Conservation (phyloP, 495 filamentous ascomycete species). For the Penicillium arizonense region DNA sequence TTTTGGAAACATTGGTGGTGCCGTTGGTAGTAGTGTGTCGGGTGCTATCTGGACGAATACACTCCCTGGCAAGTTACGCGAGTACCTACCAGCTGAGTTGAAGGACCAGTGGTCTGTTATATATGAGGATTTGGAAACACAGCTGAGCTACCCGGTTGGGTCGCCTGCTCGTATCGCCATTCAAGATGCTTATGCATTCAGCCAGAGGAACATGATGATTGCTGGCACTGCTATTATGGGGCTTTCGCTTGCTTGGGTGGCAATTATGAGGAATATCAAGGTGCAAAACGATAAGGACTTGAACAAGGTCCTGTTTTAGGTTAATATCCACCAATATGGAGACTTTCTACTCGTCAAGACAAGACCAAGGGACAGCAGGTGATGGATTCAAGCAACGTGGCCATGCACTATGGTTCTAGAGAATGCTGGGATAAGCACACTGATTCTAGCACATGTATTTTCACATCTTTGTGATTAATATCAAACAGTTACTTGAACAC, state of each 20-base stretch:
- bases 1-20: slow-evolving; percentile 61
- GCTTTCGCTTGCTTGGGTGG: slow-evolving; percentile 41
- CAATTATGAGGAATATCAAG: slow-evolving; percentile 56
- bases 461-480: too few species aligned
- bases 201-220: slow-evolving; percentile 56
- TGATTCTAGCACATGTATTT: too few species aligned
- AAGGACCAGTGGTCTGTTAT: slow-evolving; percentile 15
- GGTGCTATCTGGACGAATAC: slow-evolving; percentile 47
- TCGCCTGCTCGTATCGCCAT: slow-evolving; percentile 56
- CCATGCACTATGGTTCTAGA: too few species aligned
- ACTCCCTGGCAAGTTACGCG: slow-evolving; percentile 53
- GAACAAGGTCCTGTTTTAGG: slow-evolving; percentile 32
- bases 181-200: slow-evolving; percentile 52
- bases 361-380: too few species aligned
- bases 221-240: slow-evolving; percentile 44
- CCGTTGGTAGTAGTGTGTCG: slow-evolving; percentile 58
- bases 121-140: slow-evolving; percentile 19
- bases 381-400: too few species aligned
- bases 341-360: too few species aligned
- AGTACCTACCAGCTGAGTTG: slow-evolving; percentile 52
- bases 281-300: slow-evolving; percentile 37
- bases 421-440: too few species aligned
- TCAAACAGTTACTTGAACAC: too few species aligned
- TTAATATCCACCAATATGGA: background rate
- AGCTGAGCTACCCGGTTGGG: slow-evolving; percentile 54